Evolutionary conservation across 129 eudicot genomes (phyloP), one percentile per base, ranked within the genome.

Genomic region (Lactuca saligna): DNA sequence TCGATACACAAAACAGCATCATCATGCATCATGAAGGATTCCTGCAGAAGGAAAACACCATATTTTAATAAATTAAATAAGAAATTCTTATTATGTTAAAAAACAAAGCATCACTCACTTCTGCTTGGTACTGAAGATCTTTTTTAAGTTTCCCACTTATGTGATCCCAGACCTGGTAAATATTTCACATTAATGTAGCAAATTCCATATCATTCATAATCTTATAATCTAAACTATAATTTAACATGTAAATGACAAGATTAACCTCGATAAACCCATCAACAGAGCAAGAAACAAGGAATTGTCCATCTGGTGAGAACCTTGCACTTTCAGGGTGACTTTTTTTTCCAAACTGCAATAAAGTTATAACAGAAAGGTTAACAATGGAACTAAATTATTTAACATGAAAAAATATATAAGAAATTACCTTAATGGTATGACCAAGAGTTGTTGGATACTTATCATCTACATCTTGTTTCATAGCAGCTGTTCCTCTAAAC

Each of bases 401-500:
- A 75, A 75, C 41, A 11, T 41, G 55, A 58, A 17, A 31, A 31
- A 17, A 69, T 6, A 42, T 46, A 4, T 66, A 59, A 7, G 29
- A 67, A 64, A 65, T 58, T 53, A 88, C 97, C 90, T 89, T 94
- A 10, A 94, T 94, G 62, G 96, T 94, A 78, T 89, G 99, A 56
- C 81, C 82, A 37, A 89, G 86, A 66, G 84, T 87, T 37, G 99
- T 94, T 51, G 99, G 96, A 69, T 83, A 81, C 86, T 75, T 89
- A 76, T 94, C 99, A 39, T 94, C 99, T 60, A 85, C 99, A 76
- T 94, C 97, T 83, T 94, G 99, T 68, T 94, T 94, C 99, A 94
- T 89, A 56, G 99, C 97, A 81, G 99, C 99, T 48, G 99, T 87
- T 71, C 99, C 99, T 81, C 99, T 70, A 78, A 94, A 94, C 72